These are phyloP conservation scores for Hyphodiscus sp. DNA, from an alignment of 2,329 filamentous ascomycete species.

Conservation along the genomic window DNA sequence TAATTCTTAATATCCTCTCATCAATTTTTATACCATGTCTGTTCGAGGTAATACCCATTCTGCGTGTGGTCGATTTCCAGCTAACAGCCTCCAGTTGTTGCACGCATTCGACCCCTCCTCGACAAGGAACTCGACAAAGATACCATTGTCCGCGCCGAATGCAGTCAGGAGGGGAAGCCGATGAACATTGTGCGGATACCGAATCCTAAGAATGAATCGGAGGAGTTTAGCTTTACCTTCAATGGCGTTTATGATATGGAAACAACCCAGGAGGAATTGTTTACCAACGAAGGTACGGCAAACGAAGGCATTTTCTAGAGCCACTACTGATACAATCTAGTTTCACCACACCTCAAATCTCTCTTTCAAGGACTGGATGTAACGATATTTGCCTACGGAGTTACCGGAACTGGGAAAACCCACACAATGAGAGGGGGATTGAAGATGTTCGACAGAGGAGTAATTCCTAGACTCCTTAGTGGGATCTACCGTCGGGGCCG, in stretches of 20 bases:
- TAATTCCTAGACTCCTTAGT: constrained; percentile 80
- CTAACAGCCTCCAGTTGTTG: constrained; percentile 68
- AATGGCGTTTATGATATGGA: constrained; percentile 82
- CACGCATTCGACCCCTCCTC: constrained; percentile 81
- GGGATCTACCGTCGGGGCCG: constrained; percentile 78
- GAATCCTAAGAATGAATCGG: constrained; percentile 84
- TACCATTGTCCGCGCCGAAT: constrained; percentile 69
- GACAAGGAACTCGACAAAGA: constrained; percentile 82
- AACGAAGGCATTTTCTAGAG: background rate
- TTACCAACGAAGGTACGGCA: constrained; percentile 73
- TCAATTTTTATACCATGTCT: constrained; percentile 1
- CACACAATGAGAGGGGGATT: constrained; percentile 93
- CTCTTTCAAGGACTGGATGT: constrained; percentile 85
- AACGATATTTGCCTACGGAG: constrained; percentile 88
- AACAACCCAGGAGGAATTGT: constrained; percentile 79
- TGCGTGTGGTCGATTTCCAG: constrained; percentile 38
- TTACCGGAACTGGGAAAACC: constrained; percentile 90
- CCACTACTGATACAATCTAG: constrained; percentile 40
- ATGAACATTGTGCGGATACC: constrained; percentile 77
- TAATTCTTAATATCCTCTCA: background rate
- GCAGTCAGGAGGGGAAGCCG: constrained; percentile 52
- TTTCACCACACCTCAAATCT: constrained; percentile 83
- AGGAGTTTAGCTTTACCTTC: constrained; percentile 92
- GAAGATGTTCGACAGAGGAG: constrained; percentile 76
- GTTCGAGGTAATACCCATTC: background rate